Base-by-base conservation (phyloP, 306 rosid species). In the Dalbergia cochinchinensis region DNA sequence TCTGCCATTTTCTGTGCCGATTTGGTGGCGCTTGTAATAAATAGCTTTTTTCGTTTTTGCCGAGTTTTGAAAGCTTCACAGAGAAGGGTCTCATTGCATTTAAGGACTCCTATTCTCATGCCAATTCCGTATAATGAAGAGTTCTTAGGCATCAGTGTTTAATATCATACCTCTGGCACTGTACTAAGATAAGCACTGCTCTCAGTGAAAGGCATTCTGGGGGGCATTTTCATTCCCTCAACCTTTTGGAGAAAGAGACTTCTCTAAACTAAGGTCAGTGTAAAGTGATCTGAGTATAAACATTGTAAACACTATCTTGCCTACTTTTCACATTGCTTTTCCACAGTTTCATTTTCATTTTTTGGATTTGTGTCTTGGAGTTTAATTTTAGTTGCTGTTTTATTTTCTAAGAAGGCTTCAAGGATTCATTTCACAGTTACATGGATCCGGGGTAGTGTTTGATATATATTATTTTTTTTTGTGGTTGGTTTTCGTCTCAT, bases 21-120 rank as follows among this genome's bases (percentile, higher is more conserved):
- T 83, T 80, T 88, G 83, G 88, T 88, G 91, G 89, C 92, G 90
- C 92, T 90, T 92, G 65, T 92, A 86, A 89, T 90, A 76, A 89
- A 89, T 62, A 73, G 45, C 77, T 60, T 77, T 87, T 76, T 47
- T 78, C 50, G 42, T n/a, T 13, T 45, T 48, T 63, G 48, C 80
- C 19, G 12, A 67, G 62, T 12, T 76, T 65, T 53, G 66, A 45
- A 26, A 16, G 59, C 76, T 76, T 70, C 55, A 48, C 77, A 83
- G 45, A 47, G 19, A 62, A 61, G 13, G 37, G 71, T 74, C 74
- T 83, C 76, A 12, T 64, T 61, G 86, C 94, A 85, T 86, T 92
- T 88, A 92, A 80, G 62, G 78, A 83, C 57, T 66, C 79, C 53
- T 59, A 47, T 47, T 10, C 3, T 42, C 6, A 68, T 78, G 45